These are phyloP conservation scores for Pterocarpus macrocarpus DNA, from an alignment of 306 rosid species.

Conservation along the genomic window DNA sequence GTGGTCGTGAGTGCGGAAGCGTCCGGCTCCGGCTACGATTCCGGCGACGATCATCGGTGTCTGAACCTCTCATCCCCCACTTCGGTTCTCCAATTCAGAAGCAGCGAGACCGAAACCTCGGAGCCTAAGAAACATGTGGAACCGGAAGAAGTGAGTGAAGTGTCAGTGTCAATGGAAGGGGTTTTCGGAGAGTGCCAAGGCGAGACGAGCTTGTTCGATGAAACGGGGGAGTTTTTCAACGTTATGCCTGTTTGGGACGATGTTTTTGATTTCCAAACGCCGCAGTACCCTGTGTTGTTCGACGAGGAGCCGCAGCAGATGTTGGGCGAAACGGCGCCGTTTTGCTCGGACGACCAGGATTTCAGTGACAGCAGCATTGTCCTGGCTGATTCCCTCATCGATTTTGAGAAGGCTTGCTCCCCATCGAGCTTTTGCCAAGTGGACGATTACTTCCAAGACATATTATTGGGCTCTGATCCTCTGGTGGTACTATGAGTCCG, in stretches of 20 bases:
- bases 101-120: conserved; percentile 40
- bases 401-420: conserved; percentile 49
- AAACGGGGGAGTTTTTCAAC: conserved; percentile 36
- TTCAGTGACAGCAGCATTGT: conserved; percentile 42
- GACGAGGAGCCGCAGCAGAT: conserved; percentile 54
- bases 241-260: conserved; percentile 58
- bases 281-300: conserved; percentile 51
- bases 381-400: conserved; percentile 53
- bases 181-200: conserved; percentile 52
- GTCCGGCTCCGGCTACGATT: conserved; percentile 69
- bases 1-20: conserved; percentile 32
- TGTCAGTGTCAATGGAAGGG: neutral
- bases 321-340: conserved; percentile 49
- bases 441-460: conserved; percentile 86
- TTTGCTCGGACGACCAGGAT: conserved; percentile 43
- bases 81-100: conserved; percentile 79
- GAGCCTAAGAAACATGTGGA: conserved; percentile 30
- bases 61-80: conserved; percentile 72
- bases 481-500: conserved; percentile 67
- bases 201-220: conserved; percentile 48
- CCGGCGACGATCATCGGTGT: conserved; percentile 65
- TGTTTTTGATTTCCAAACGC: conserved; percentile 52
- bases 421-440: conserved; percentile 54
- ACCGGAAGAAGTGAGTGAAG: neutral
- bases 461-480: conserved; percentile 77